Conservation (phyloP, 352 stramenopile genomes). For the Phytophthora idaei region DNA sequence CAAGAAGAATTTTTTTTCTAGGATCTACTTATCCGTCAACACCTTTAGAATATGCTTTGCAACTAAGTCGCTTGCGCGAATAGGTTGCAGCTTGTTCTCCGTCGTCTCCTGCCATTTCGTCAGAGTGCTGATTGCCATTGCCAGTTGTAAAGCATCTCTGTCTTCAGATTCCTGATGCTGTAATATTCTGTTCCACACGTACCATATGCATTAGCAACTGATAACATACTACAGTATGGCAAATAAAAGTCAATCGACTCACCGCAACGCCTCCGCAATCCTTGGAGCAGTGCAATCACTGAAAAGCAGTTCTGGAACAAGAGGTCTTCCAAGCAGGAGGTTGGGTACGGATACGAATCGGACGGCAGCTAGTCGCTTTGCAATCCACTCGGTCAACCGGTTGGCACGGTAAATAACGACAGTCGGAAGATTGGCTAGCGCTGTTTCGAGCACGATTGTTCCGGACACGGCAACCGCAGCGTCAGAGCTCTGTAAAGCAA, state of each 20-base stretch:
- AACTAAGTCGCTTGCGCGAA: slow-evolving; percentile 55
- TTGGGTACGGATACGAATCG: slow-evolving; percentile 81
- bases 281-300: slow-evolving; percentile 50
- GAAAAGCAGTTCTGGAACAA: slow-evolving; percentile 79
- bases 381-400: slow-evolving; percentile 60
- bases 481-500: slow-evolving; percentile 42
- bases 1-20: neutral
- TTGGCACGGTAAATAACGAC: slow-evolving; percentile 80
- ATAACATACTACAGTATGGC: neutral
- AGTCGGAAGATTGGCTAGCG: slow-evolving; percentile 57
- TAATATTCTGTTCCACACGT: slow-evolving; percentile 20
- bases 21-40: slow-evolving; percentile 17
- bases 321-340: slow-evolving; percentile 51
- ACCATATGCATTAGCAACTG: neutral
- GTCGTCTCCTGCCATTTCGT: slow-evolving; percentile 27
- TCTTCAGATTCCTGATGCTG: slow-evolving; percentile 1
- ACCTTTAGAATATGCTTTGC: slow-evolving; percentile 40
- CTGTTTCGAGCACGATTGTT: slow-evolving; percentile 73
- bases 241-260: neutral
- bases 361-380: slow-evolving; percentile 57
- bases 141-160: slow-evolving; percentile 20
- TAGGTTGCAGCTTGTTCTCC: slow-evolving; percentile 6
- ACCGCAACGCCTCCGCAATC: slow-evolving; percentile 42
- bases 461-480: slow-evolving; percentile 68
- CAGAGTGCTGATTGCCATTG: slow-evolving; percentile 43